Evolutionary conservation across 2,329 filamentous ascomycete genomes (phyloP).

Genomic region (Colletotrichum godetiae): DNA sequence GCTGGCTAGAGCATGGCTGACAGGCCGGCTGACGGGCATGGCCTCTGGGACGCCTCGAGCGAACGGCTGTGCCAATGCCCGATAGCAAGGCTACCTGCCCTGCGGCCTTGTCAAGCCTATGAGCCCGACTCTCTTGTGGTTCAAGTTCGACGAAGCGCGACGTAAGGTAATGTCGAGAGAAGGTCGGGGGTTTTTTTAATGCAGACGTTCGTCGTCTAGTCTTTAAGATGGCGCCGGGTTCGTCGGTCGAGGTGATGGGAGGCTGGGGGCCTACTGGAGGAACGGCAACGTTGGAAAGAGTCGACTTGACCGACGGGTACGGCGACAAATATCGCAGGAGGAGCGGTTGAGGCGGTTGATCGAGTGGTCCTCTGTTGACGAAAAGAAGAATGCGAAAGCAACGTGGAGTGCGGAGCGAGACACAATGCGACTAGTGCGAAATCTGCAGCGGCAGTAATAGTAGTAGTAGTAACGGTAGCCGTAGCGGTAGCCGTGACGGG

Average conservation of each 20-base stretch:
- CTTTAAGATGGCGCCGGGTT: not conserved
- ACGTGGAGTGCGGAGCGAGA: not conserved
- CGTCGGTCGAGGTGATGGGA: not conserved
- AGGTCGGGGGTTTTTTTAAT: not conserved
- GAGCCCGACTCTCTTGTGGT: not conserved
- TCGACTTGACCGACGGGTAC: not conserved
- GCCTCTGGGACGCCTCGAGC: conserved; percentile 51
- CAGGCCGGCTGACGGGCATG: conserved; percentile 51
- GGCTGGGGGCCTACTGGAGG: not conserved
- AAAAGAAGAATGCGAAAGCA: conserved; percentile 16
- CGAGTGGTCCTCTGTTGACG: not conserved
- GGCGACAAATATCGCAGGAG: not conserved
- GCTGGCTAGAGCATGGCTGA: conserved; percentile 56
- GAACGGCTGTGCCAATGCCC: conserved; percentile 33
- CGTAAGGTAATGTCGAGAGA: not conserved
- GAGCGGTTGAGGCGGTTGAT: not conserved
- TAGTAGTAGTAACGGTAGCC: not conserved
- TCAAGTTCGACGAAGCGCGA: not conserved
- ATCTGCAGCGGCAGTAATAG: not conserved
- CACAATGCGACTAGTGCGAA: not conserved
- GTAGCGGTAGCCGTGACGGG: not conserved
- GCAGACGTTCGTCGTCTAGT: not conserved
- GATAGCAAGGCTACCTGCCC: conserved; percentile 32
- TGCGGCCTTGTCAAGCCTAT: conserved; percentile 2
- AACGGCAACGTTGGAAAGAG: conserved; percentile 1